Conservation (phyloP, 2,329 filamentous ascomycete genomes). For the Clonostachys rhizophaga region DNA sequence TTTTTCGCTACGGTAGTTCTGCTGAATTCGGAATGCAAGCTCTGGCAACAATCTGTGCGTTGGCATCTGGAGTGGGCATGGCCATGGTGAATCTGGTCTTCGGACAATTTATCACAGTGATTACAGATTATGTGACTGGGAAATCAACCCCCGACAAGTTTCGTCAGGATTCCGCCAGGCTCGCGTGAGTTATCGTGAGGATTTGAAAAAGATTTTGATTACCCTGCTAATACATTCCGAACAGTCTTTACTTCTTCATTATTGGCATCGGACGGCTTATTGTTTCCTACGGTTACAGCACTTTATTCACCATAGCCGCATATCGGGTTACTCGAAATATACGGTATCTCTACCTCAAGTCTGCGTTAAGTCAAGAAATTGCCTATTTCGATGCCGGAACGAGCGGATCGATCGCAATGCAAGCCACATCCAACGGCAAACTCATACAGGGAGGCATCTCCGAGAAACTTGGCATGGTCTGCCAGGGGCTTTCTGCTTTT, state of each 20-base stretch:
- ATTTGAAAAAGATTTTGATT: no score
- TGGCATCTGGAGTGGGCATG: constrained; percentile 14
- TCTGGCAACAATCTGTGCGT: constrained; percentile 11
- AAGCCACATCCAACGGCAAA: constrained; percentile 31
- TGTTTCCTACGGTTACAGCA: constrained; percentile 18
- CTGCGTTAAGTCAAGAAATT: constrained; percentile 38
- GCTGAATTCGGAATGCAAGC: constrained; percentile 10
- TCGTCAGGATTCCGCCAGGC: not conserved
- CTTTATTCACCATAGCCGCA: constrained; percentile 34
- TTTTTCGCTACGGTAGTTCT: constrained; percentile 12
- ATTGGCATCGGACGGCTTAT: constrained; percentile 11
- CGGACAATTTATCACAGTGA: constrained; percentile 14
- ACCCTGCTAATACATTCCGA: not conserved
- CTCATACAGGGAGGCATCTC: constrained; percentile 24
- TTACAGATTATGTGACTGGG: constrained; percentile 3
- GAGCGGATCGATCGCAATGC: constrained; percentile 25
- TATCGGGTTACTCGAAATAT: constrained; percentile 35
- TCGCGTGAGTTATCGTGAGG: not conserved
- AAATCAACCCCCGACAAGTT: not conserved
- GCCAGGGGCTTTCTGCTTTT: constrained; percentile 22
- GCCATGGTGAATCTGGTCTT: constrained; percentile 18
- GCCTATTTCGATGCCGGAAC: constrained; percentile 31
- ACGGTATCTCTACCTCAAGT: constrained; percentile 37
- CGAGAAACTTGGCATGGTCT: constrained; percentile 20
- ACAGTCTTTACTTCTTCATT: constrained; percentile 15